A percentile compares a stretch with the other conserved stretches of the same genome.
Conservation (phyloP, 2,329 filamentous ascomycete genomes). For the Xylariaceae sp. region DNA sequence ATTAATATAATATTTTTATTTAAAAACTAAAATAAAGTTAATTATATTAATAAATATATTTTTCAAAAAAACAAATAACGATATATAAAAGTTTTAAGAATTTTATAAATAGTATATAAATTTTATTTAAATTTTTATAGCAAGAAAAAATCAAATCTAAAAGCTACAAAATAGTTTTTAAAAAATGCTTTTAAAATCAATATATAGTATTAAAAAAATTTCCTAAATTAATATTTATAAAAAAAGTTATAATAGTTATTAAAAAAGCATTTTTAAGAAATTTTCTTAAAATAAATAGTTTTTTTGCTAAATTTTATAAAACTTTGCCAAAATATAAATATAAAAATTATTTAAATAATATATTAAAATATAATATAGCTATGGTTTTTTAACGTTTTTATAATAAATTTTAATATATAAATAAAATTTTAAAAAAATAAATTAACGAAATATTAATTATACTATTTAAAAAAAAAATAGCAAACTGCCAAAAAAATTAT, state of each 20-base stretch:
- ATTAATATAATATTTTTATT: slow-evolving; percentile 3
- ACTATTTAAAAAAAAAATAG: background rate
- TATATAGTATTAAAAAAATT: background rate
- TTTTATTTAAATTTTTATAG: slow-evolving; percentile 4
- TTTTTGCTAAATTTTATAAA: slow-evolving; percentile 1
- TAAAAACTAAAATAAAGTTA: background rate
- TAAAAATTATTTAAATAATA: background rate
- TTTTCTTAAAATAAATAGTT: background rate
- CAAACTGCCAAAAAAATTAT: slow-evolving; percentile 1
- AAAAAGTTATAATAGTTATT: slow-evolving; percentile 1
- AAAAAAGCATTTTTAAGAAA: background rate
- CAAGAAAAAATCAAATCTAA: background rate
- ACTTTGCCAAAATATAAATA: background rate
- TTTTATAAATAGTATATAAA: background rate
- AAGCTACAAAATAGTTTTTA: background rate
- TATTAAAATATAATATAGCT: background rate
- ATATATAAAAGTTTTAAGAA: background rate
- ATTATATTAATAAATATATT: background rate
- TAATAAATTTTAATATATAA: background rate
- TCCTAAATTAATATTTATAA: slow-evolving; percentile 1
- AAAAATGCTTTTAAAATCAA: background rate
- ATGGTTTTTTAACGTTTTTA: background rate
- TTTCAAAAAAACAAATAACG: background rate
- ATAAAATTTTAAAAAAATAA: background rate
- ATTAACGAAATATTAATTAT: slow-evolving; percentile 1